Conservation (phyloP, 768 basidiomycete genomes). For the Cubamyces sp. region DNA sequence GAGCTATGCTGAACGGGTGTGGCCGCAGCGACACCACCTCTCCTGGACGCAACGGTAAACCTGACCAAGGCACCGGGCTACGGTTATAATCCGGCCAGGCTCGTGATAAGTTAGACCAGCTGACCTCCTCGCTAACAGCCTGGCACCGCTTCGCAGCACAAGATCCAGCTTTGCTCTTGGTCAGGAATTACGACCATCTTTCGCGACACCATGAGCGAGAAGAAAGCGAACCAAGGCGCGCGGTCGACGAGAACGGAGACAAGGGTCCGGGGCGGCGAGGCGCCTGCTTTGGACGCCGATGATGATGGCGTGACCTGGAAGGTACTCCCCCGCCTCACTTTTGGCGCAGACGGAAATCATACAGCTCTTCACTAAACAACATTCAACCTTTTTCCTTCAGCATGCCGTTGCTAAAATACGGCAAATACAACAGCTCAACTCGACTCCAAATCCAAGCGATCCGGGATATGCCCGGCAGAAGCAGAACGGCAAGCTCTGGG, state of each 20-base stretch:
- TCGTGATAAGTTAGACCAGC: constrained; percentile 9
- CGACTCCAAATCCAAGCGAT: constrained; percentile 15
- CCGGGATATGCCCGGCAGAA: constrained; percentile 24
- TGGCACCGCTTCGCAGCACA: too few relatives aligned
- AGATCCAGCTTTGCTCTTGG: too few relatives aligned
- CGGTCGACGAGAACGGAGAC: too few relatives aligned
- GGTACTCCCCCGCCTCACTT: constrained; percentile 10
- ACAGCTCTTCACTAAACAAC: neutral
- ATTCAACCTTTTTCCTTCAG: constrained; percentile 1
- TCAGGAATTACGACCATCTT: too few relatives aligned
- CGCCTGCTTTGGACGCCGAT: neutral
- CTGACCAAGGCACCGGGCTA: too few relatives aligned
- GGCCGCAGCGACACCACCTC: too few relatives aligned
- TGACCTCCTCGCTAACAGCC: too few relatives aligned
- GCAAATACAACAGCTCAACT: neutral
- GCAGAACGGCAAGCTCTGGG: constrained; percentile 26
- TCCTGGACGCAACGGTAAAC: too few relatives aligned
- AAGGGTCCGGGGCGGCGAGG: neutral
- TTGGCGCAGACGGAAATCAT: too few relatives aligned
- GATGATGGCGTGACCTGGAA: constrained; percentile 27
- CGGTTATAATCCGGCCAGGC: neutral
- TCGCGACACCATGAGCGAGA: neutral
- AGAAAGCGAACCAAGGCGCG: neutral
- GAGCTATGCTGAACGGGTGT: too few relatives aligned
- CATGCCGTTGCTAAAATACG: constrained; percentile 11